Evolutionary conservation across 2,329 filamentous ascomycete species (phyloP).

Genomic region (Seiridium unicorne): DNA sequence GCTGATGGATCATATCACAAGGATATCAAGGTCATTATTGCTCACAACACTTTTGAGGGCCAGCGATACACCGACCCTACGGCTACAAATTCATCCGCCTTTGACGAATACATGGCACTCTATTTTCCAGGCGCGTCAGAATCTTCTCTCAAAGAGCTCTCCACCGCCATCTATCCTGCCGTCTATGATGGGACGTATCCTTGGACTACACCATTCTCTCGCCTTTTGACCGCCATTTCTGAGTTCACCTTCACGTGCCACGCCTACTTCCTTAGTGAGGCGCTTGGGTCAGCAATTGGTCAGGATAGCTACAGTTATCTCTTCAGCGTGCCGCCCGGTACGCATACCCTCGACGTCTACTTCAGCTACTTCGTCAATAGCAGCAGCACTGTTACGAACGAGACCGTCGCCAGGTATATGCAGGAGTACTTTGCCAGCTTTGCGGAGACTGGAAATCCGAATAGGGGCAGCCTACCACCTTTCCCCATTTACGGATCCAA

Average conservation of each 20-base stretch:
- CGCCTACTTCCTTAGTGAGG: neutral
- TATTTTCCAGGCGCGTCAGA: neutral
- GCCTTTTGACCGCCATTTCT: neutral
- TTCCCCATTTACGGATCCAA: neutral
- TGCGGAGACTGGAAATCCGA: neutral
- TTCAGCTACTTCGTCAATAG: slow-evolving; percentile 4
- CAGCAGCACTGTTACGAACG: slow-evolving; percentile 3
- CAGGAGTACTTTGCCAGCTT: slow-evolving; percentile 5
- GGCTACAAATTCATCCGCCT: slow-evolving; percentile 4
- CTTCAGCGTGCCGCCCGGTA: slow-evolving; percentile 5
- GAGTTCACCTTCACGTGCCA: slow-evolving; percentile 3
- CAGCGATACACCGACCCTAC: slow-evolving; percentile 1
- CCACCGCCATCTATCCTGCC: neutral
- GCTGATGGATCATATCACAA: neutral
- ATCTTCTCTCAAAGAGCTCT: neutral
- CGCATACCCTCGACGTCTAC: slow-evolving; percentile 1
- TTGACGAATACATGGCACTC: slow-evolving; percentile 3
- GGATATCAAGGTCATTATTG: slow-evolving; percentile 4
- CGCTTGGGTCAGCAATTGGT: neutral
- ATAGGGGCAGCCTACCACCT: neutral
- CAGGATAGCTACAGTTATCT: slow-evolving; percentile 3
- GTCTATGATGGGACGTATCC: neutral
- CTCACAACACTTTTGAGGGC: slow-evolving; percentile 5
- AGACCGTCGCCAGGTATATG: slow-evolving; percentile 1
- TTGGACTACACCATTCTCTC: slow-evolving; percentile 2